Percentiles rank a stretch among this genome's conserved stretches.
Evolutionary conservation across 73 alveolate species (phyloP).

Genomic region (Paramecium tetraurelia): DNA sequence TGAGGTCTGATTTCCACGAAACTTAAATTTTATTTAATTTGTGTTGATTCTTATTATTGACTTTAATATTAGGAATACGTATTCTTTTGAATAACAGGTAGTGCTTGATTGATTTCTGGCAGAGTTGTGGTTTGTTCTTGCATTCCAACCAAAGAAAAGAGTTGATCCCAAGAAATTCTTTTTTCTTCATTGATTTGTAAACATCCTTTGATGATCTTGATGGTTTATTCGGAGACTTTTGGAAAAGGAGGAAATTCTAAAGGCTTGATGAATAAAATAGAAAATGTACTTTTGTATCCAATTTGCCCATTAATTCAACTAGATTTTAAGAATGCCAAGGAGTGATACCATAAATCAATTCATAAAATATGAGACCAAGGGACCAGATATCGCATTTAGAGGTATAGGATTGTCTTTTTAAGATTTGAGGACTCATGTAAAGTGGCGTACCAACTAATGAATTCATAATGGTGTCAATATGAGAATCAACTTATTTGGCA

Average conservation of each 20-base stretch:
- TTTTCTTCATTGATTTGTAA: slow-evolving; percentile 28
- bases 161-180: slow-evolving; percentile 1
- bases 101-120: background rate
- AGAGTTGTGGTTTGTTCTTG: background rate
- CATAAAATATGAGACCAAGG: slow-evolving; percentile 62
- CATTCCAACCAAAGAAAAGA: background rate
- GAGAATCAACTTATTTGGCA: slow-evolving; percentile 52
- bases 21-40: background rate
- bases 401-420: slow-evolving; percentile 51
- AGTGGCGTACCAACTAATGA: slow-evolving; percentile 66
- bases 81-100: background rate
- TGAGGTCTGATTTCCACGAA: background rate
- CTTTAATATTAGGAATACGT: background rate
- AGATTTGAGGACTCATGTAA: slow-evolving; percentile 62
- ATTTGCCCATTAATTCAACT: slow-evolving; percentile 27
- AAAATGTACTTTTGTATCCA: slow-evolving; percentile 4
- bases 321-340: slow-evolving; percentile 60
- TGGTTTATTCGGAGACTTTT: background rate
- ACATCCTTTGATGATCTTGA: background rate
- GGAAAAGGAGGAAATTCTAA: background rate
- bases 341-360: slow-evolving; percentile 58
- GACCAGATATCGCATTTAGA: slow-evolving; percentile 63
- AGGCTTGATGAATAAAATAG: background rate
- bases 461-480: slow-evolving; percentile 56
- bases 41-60: background rate